These are phyloP conservation scores for Stellera chamaejasme DNA, from an alignment of 345 rosid species.

Conservation along the genomic window DNA sequence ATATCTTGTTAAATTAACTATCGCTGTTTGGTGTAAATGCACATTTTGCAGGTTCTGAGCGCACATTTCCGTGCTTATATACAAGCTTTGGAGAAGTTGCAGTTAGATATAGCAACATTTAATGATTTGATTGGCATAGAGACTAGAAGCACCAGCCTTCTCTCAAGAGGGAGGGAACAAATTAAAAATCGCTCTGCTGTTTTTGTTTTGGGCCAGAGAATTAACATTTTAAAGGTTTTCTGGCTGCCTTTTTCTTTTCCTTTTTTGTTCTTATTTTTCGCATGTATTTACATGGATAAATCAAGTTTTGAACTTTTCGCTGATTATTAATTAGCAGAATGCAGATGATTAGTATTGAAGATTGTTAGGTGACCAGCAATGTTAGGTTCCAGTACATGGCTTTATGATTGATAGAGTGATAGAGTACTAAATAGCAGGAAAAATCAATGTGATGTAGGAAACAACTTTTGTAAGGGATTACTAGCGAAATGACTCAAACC, in stretches of 20 bases:
- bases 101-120: constrained; percentile 90
- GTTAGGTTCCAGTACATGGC: not conserved
- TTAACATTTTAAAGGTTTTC: constrained; percentile 78
- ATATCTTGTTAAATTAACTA: no score
- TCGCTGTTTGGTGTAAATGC: not conserved
- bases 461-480: no score
- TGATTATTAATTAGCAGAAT: no score
- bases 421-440: no score
- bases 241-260: not conserved
- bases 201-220: constrained; percentile 90
- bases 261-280: no score
- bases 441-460: no score
- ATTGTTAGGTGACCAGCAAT: not conserved
- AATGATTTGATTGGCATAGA: constrained; percentile 95
- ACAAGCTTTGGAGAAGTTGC: constrained; percentile 91
- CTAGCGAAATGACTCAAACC: no score
- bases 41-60: constrained; percentile 74
- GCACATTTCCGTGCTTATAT: constrained; percentile 98
- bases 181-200: constrained; percentile 90
- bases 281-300: no score
- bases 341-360: not conserved
- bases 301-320: no score
- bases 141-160: constrained; percentile 76
- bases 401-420: no score
- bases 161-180: constrained; percentile 83